phyloP scores from a whole-genome alignment of 2,329 filamentous ascomycete species.

The Venturia oleaginea region DNA sequence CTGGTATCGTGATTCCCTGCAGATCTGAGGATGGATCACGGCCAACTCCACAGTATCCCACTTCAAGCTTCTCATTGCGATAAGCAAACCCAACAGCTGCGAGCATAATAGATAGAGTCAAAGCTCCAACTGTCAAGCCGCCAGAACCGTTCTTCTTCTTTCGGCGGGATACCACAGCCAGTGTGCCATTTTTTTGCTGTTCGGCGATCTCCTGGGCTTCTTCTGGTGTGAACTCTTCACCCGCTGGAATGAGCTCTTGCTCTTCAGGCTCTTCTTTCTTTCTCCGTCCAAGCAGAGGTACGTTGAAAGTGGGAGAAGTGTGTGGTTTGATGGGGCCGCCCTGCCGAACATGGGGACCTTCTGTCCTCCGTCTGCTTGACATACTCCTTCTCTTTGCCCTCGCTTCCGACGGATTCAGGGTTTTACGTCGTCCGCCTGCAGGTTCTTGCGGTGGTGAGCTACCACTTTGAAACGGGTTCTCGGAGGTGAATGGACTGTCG shows the following conservation, averaged over 20 bases:
- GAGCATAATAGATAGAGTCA: conserved; percentile 61
- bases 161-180: conserved; percentile 15
- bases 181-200: conserved; percentile 18
- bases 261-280: conserved; percentile 27
- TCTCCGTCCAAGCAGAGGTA: conserved; percentile 40
- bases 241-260: conserved; percentile 33
- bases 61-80: conserved; percentile 88
- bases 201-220: conserved; percentile 71
- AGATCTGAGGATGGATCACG: conserved; percentile 51
- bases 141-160: conserved; percentile 36
- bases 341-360: conserved; percentile 36
- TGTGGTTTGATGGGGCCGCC: conserved; percentile 46
- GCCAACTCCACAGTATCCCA: conserved; percentile 88
- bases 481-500: conserved; percentile 67
- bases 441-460: conserved; percentile 51
- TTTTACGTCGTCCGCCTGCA: conserved; percentile 44
- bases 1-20: conserved; percentile 58
- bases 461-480: conserved; percentile 90
- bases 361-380: conserved; percentile 34
- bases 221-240: conserved; percentile 91
- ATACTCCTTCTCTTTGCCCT: conserved; percentile 36
- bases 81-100: conserved; percentile 73
- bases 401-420: conserved; percentile 31
- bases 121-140: conserved; percentile 55
- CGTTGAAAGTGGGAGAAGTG: conserved; percentile 51